Base-by-base conservation (phyloP, 2,329 filamentous ascomycete species). In the Neocucurbitaria cava region DNA sequence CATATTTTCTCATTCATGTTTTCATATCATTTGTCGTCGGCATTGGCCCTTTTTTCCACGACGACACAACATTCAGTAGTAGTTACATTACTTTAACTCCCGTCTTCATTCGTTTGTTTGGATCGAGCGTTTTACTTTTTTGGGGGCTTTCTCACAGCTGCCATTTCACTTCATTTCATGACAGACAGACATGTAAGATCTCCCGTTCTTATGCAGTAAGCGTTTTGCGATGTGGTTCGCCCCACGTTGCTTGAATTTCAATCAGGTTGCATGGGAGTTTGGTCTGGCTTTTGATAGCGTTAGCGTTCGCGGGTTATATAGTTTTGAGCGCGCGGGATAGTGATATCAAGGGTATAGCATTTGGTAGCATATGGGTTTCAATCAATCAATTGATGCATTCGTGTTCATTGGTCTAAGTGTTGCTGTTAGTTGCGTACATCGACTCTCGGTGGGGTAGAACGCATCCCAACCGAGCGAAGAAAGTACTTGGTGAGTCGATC, bases 181-280 rank as follows among this genome's bases (percentile, higher is more conserved):
- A n/a, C n/a, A n/a, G n/a, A n/a, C n/a, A n/a, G 40, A 42, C 40
- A 20, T 42, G 40, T 42, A 42, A 28, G 23, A 42, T 42, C 48
- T 26, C 18, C 35, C 18, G 9, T 38, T 39, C 5, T 39, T 39
- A 18, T 18, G 10, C 9, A 18, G 23, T 39, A 13, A 39, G 36
- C 28, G 28, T 31, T 31, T 31, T n/a, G n/a, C n/a, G 28, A 21
- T 18, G 18, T 18, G 35, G 35, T 38, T 38, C n/a, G 35, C n/a
- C 18, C 13, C n/a, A 3, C n/a, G 8, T 38, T 17, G 2, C 18
- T 38, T 38, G 15, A 18, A 38, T 18, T 38, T 13, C 15, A 38
- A n/a, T n/a, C n/a, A n/a, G n/a, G n/a, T 38, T n/a, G 35, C n/a
- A 38, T 38, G 35, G 35, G 35, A 35, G 24, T 39, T 39, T 21